Conservation (phyloP, 305 asterid species). For the Fraxinus nigra region DNA sequence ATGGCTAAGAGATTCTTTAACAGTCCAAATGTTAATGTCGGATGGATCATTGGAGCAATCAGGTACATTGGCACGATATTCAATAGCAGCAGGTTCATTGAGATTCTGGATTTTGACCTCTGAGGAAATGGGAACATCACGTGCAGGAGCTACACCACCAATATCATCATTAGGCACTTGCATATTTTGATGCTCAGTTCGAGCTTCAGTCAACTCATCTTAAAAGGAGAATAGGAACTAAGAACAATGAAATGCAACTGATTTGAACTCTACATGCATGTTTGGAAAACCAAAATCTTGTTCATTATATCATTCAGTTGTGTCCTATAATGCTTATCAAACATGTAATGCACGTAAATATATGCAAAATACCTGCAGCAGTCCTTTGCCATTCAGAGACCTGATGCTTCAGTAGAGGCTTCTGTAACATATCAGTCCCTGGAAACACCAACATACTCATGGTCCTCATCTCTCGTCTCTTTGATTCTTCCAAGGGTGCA, state of each 20-base stretch:
- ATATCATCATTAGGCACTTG: constrained; percentile 22
- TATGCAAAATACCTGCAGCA: constrained; percentile 45
- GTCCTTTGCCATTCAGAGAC: constrained; percentile 22
- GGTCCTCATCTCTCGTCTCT: constrained; percentile 59
- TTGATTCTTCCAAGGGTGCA: constrained; percentile 59
- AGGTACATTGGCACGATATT: constrained; percentile 22
- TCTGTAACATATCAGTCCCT: constrained; percentile 74
- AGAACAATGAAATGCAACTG: constrained; percentile 8
- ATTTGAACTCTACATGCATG: not conserved
- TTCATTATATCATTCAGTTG: not conserved
- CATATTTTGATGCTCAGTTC: constrained; percentile 16
- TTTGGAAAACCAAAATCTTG: not conserved
- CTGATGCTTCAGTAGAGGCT: constrained; percentile 41
- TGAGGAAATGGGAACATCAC: constrained; percentile 19
- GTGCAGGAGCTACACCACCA: constrained; percentile 6
- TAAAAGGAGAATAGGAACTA: constrained; percentile 17
- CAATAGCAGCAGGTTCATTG: constrained; percentile 21
- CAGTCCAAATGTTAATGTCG: constrained; percentile 6
- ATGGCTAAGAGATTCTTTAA: not conserved
- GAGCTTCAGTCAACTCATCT: constrained; percentile 10
- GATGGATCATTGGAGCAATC: constrained; percentile 17
- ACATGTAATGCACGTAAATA: not conserved
- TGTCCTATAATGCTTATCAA: not conserved
- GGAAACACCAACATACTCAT: constrained; percentile 88
- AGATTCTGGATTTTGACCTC: constrained; percentile 16